Base-by-base conservation (phyloP, 768 basidiomycete species). In the Obba rivulosa region DNA sequence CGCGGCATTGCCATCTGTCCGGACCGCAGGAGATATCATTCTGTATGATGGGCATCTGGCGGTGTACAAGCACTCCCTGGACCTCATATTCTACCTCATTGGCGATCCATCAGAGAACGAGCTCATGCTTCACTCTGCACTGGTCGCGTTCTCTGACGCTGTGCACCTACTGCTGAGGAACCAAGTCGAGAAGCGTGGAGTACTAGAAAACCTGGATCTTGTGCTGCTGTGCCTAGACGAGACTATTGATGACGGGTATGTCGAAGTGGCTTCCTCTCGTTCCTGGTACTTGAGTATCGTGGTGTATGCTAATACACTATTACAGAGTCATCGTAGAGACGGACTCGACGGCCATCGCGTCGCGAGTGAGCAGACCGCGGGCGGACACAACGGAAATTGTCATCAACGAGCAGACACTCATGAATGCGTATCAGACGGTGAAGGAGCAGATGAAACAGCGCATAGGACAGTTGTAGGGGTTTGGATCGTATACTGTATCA, bases 221-320 rank as follows among this genome's bases (percentile, higher is more conserved):
- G 90, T 96, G 9, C 66, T 98, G 44, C 70, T 99, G 20, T 94
- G 93, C 59, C 70, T 97, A 43, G 96, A 98, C 67, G 96, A 99
- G 72, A 95, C 92, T 2, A 83, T 98, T 50, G 96, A 99, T 66
- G 93, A 99, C 62, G 96, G 96, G 95, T 97, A 66, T 58, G 83
- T 75, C 13, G 14, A 42, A 28, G 20, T 2, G 3, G 4, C 28
- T 49, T 51, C 43, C 5, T 21, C 10, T 43, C 39, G 31, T 2
- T 4, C 38, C 43, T 43, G 18, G n/a, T 37, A 13, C 34, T 17
- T 2, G 17, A 9, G 28, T 36, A 5, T 18, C 11, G 5, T n/a
- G 50, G 10, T 45, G 3, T 20, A 8, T 16, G 39, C 42, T 22
- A 13, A 16, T 13, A 9, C 18, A 10, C 24, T 41, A 28, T 45